These are phyloP conservation scores for Capsicum chinense DNA, from an alignment of 257 asterid species.

Conservation along the genomic window DNA sequence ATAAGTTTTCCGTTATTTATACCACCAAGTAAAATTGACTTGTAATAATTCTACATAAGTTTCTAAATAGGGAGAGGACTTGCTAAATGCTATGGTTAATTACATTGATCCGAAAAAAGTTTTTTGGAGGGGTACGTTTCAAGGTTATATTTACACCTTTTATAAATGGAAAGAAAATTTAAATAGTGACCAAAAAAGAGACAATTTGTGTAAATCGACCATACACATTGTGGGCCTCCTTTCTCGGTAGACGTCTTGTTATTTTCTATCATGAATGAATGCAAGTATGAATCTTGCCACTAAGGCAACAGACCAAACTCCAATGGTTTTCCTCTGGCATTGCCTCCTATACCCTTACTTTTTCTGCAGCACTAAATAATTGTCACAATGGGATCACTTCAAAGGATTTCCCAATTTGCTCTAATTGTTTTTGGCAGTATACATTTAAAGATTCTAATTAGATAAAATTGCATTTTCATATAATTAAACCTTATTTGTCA, in stretches of 20 bases:
- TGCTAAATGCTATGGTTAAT: too few relatives aligned
- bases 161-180: too few relatives aligned
- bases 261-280: slow-evolving; percentile 15
- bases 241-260: neutral
- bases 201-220: neutral
- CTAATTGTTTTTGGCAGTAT: neutral
- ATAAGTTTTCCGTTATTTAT: too few relatives aligned
- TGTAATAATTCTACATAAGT: neutral
- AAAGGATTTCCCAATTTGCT: neutral
- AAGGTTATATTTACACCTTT: neutral
- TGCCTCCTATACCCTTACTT: neutral
- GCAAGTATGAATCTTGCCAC: slow-evolving; percentile 18
- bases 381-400: neutral
- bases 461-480: neutral
- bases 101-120: too few relatives aligned
- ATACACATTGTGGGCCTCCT: neutral
- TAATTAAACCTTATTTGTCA: neutral
- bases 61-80: neutral
- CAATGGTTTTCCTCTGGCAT: neutral
- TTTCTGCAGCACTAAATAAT: neutral
- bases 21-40: neutral
- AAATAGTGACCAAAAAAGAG: too few relatives aligned
- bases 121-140: neutral
- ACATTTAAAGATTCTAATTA: neutral
- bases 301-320: slow-evolving; percentile 11